Evolutionary conservation across 495 filamentous ascomycete genomes (phyloP).

Genomic region (Filosporella fistucella): DNA sequence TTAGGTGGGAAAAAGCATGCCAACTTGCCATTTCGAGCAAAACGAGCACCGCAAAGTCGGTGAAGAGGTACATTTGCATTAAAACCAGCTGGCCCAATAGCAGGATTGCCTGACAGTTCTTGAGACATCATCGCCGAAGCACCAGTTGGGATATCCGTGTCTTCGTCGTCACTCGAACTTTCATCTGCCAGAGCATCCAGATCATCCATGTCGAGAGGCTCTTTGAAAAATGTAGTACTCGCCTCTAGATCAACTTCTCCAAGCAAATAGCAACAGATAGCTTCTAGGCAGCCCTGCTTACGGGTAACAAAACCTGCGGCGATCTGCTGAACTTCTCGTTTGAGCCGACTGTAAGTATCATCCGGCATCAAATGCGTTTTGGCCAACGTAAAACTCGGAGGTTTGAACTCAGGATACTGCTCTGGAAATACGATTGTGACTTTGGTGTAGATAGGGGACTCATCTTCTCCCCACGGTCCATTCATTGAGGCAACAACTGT

Average conservation of each 20-base stretch:
- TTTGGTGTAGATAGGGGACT: constrained; percentile 68
- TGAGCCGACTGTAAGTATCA: constrained; percentile 57
- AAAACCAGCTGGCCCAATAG: constrained; percentile 54
- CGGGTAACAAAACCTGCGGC: constrained; percentile 61
- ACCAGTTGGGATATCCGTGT: constrained; percentile 51
- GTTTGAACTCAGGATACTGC: constrained; percentile 65
- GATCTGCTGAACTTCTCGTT: constrained; percentile 65
- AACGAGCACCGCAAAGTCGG: constrained; percentile 69
- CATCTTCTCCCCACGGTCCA: constrained; percentile 80
- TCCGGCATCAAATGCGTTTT: constrained; percentile 76
- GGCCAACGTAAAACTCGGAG: constrained; percentile 66
- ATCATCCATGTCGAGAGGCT: constrained; percentile 58
- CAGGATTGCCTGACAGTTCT: constrained; percentile 43
- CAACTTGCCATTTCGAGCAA: constrained; percentile 71
- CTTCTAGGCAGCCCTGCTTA: constrained; percentile 76
- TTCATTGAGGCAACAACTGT: constrained; percentile 71
- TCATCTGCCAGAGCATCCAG: constrained; percentile 50
- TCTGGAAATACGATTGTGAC: constrained; percentile 74
- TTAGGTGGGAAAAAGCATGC: constrained; percentile 86
- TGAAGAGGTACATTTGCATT: constrained; percentile 75
- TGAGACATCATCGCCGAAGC: constrained; percentile 52
- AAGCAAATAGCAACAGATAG: constrained; percentile 74
- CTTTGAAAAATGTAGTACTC: constrained; percentile 61
- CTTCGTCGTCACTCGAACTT: constrained; percentile 85
- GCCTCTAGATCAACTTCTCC: constrained; percentile 76